Evolutionary conservation across 768 basidiomycete genomes (phyloP), one percentile per base, ranked within the genome.

Genomic region (Phanerochaete carnosa): DNA sequence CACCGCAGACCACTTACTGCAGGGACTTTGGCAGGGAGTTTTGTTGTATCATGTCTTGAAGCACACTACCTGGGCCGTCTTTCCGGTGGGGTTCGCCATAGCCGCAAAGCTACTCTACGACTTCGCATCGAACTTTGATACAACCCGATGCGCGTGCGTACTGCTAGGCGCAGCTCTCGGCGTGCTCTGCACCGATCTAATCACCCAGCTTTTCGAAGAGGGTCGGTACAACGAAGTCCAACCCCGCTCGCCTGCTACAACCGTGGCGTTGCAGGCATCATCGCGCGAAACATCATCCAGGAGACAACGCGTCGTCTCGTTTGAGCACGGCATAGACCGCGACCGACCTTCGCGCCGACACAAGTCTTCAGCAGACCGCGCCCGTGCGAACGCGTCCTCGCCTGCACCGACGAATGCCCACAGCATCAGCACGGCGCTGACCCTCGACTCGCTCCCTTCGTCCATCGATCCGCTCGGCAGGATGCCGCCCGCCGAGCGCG

Each of bases 1-100:
- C 65, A 72, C 87, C 45, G 81, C 81, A 61, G 83, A 89, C 67
- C 78, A 80, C 66, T 74, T 91, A 69, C 83, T 93, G 59, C 74
- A 82, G 54, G 90, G 90, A 54, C 80, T 87, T 66, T 86, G 88
- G 80, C 88, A 91, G 72, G 90, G 90, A 53, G 83, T 89, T 64
- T 87, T 82, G 26, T 76, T 93, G 55, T 87, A 90, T 67, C 87
- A 83, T 67, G 78, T 87, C 57, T 79, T 83, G 62, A 83, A 75
- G 66, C 78, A 82, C 69, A 79, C 80, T 58, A 78, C 80, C 50
- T 76, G 78, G 61, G 74, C 88, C 35, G 80, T 81, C 37, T 73
- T 88, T 66, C 75, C 80, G 53, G 81, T 88, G 45, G 85, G 78
- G 55, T 75, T 85, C 46, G 80, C 76, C 51, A 83, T 90, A 63